Evolutionary conservation across 257 asterid genomes (phyloP), one percentile per base, ranked within the genome.

Genomic region (Oldenlandia corymbosa): DNA sequence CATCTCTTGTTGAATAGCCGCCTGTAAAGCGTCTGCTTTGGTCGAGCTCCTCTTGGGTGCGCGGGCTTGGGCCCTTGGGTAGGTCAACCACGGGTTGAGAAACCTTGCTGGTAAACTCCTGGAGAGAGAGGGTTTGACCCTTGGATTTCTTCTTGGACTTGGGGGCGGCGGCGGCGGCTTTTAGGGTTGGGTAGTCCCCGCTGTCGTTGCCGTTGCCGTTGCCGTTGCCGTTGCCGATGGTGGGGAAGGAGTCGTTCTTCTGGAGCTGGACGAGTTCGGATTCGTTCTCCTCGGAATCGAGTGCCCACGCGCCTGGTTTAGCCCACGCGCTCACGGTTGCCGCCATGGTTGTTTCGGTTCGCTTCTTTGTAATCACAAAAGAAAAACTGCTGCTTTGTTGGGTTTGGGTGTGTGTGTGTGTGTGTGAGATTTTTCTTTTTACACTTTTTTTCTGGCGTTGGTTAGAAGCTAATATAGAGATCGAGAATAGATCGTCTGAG

Each of bases 301-400:
- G 65, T 11, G 97, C 97, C 98, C 98, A 91, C 4, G 95, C 95
- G 73, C 95, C 95, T 71, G 98, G 97, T 65, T 92, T 92, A 1
- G 70, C 55, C 97, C 97, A 92, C 77, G 91, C 86, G 81, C 89
- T 79, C 60, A 75, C 83, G 36, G 90, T 87, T 68, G 93, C 92
- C 89, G 95, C 97, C 98, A 89, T 89, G 68, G 17, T 83, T 9
- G 73, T 66, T 68, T 42, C 43, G 53, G 0, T 49, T 55, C 11
- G 24, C 14, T 56, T 9, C 27, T 27, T 34, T 34, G n/a, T 17
- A 31, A 17, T 56, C 42, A 13, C n/a, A n/a, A 55, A 30, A 6
- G 24, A 34, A n/a, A 55, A 30, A 6, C 24, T 31, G 23, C n/a
- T n/a, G n/a, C n/a, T n/a, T n/a, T n/a, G n/a, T n/a, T 30, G 13